Percentiles rank a stretch among this genome's conserved stretches.
These are phyloP conservation scores for Ogataea hybrid DNA, from an alignment of 1,139 yeast species.

Conservation along the genomic window DNA sequence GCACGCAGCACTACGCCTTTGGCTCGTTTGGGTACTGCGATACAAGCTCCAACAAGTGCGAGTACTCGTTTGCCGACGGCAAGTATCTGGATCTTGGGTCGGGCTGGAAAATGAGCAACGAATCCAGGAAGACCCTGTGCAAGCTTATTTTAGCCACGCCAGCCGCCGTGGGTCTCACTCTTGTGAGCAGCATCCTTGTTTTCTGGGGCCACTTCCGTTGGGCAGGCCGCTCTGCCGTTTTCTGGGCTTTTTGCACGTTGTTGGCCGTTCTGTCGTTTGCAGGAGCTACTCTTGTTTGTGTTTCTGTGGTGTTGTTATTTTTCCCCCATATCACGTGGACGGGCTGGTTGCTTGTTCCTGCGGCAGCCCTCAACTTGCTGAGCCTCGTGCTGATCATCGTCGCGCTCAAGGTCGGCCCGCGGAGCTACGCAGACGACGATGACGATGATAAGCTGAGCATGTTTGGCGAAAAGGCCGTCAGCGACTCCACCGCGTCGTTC, in stretches of 20 bases:
- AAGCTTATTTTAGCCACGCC: slow-evolving; percentile 29
- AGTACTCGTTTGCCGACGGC: slow-evolving; percentile 12
- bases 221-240: slow-evolving; percentile 25
- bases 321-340: slow-evolving; percentile 67
- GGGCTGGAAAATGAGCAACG: slow-evolving; percentile 23
- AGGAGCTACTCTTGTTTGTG: slow-evolving; percentile 49
- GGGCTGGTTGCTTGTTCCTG: slow-evolving; percentile 66
- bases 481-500: slow-evolving; percentile 4
- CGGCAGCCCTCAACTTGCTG: slow-evolving; percentile 54
- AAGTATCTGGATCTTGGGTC: slow-evolving; percentile 10
- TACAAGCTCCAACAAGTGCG: slow-evolving; percentile 16
- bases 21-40: slow-evolving; percentile 48
- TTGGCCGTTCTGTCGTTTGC: slow-evolving; percentile 47
- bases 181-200: slow-evolving; percentile 27
- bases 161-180: slow-evolving; percentile 30
- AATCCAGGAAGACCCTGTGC: slow-evolving; percentile 22
- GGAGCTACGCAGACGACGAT: slow-evolving; percentile 5
- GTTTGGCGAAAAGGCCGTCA: slow-evolving; percentile 10
- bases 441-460: slow-evolving; percentile 15
- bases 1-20: slow-evolving; percentile 27
- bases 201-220: slow-evolving; percentile 21
- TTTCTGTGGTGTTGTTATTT: slow-evolving; percentile 55
- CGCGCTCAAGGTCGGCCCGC: slow-evolving; percentile 19
- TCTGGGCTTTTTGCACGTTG: slow-evolving; percentile 34
- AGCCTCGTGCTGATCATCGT: slow-evolving; percentile 22